Base-by-base conservation (phyloP, 495 filamentous ascomycete genomes). In the Pyrenula aspistea region DNA sequence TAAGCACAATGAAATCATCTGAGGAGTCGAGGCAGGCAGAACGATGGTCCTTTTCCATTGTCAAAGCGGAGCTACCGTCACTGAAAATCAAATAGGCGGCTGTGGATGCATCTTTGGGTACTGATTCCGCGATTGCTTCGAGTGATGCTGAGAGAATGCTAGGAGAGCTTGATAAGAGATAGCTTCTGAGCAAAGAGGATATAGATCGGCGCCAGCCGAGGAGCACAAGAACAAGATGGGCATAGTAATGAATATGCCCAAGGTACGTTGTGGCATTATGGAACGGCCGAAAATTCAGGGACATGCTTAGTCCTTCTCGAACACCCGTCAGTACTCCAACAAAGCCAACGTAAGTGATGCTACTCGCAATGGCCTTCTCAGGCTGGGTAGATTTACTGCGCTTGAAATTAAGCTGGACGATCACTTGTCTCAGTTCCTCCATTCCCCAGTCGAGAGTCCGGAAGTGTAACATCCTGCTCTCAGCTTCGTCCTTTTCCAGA, bases 401-500 rank as follows among this genome's bases (percentile, higher is more conserved):
- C 20, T 80, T 68, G 62, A 76, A 86, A 51, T 87, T 81, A 25
- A 86, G 67, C 47, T 77, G 73, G 2, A 86, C 78, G 24, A 85
- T 63, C 25, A 85, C 57, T 21, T 73, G 65, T 20, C 84, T 72
- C 24, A 86, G 65, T 12, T 64, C 61, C 58, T 83, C 75, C 83
- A 87, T 86, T 0, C 71, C 78, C 83, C 83, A 87, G 61, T 87
- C 84, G 52, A 87, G 64, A 2, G 82, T 84, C 10, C 84, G 69
- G 60, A 86, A 87, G 65, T 86, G 84, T 58, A 85, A 58, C 73
- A 85, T 78, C 51, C 60, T 67, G 0, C 56, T 56, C 22, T 63
- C 50, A 0, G 57, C 55, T 24, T 54, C 61, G 1, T 65, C 59
- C 25, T 67, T 61, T 1, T 55, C 57, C 2, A 53, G 50, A 31